Base-by-base conservation (phyloP, 1,284 basidiomycete species). In the Schizophyllum commune region DNA sequence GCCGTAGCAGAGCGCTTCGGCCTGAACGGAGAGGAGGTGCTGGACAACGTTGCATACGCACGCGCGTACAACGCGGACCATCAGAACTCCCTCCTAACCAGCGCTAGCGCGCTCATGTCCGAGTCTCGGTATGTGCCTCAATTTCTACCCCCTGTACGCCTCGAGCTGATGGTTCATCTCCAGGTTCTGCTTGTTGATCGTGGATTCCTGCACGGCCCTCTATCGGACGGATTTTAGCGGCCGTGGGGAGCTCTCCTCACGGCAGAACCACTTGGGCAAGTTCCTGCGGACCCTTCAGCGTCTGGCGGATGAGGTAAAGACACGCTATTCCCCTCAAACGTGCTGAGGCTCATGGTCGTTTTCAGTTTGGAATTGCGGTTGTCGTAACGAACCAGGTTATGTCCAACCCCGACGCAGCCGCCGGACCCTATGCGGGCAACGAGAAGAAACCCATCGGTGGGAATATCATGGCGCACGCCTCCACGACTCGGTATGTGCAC, bases 361-460 rank as follows among this genome's bases (percentile, higher is more conserved):
- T 57, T 63, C 65, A 96, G 94, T 99, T 94, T 70, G 97, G 96
- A 33, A 93, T 99, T 32, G 96, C 96, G 0, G 96, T 99, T 17
- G 95, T 99, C 4, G 89, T 98, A 59, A 95, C 94, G 5, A 99
- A 99, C 72, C 97, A 99, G 75, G 97, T 99, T 63, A 98, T 99
- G 80, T 98, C 97, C 17, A 96, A 90, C 66, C 96, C 97, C 1
- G 97, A 99, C 70, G 93, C 92, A 13, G 87, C 91, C n/a, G 91
- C 91, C 22, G 91, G 90, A 8, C 92, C 92, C 57, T 96, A 94
- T 69, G 88, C 87, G 17, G 82, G 84, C 8, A 94, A 94, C 66
- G 92, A 96, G 77, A 98, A 98, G 83, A 99, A 98, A 74, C 96
- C 96, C 4, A 97, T 99, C 64, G 94, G 94, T 58, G 94, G 94